Conservation (phyloP, 164 flowering plant species). For the Umbellularia californica region DNA sequence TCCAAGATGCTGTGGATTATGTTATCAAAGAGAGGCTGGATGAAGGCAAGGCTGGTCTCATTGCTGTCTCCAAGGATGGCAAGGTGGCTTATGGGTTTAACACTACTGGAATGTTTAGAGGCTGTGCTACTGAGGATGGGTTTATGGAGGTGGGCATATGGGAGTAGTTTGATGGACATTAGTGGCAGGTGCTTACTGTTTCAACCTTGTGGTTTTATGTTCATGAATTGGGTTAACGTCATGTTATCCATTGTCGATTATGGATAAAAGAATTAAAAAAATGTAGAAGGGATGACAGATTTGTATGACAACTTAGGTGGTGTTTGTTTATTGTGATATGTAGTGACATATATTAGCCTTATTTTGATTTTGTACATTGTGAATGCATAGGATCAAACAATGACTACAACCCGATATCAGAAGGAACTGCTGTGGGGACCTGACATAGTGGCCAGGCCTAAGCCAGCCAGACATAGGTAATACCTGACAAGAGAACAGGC, state of each 20-base stretch:
- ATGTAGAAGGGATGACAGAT: not conserved
- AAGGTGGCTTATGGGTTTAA: slow-evolving; percentile 87
- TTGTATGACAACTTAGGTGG: not conserved
- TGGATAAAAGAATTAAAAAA: no score
- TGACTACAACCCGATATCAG: no score
- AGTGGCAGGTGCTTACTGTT: not conserved
- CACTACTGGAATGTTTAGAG: slow-evolving; percentile 81
- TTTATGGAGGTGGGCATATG: slow-evolving; percentile 86
- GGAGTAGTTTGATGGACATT: slow-evolving; percentile 27
- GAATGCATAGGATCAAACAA: no score
- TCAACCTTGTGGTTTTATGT: no score
- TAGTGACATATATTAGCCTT: not conserved
- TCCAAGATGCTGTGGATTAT: slow-evolving; percentile 78
- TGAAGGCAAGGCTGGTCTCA: slow-evolving; percentile 76
- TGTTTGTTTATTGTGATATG: not conserved
- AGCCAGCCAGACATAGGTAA: no score
- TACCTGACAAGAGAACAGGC: no score
- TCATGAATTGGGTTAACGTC: no score
- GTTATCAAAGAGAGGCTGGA: slow-evolving; percentile 72
- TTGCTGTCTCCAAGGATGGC: slow-evolving; percentile 78
- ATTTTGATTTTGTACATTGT: no score
- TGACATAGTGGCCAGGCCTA: no score
- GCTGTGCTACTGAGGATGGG: slow-evolving; percentile 84
- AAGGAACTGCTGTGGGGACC: no score
- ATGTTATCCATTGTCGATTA: no score